These are phyloP conservation scores for Diversispora eburnea DNA, from an alignment of 192 early-diverging fungal species.

Conservation along the genomic window DNA sequence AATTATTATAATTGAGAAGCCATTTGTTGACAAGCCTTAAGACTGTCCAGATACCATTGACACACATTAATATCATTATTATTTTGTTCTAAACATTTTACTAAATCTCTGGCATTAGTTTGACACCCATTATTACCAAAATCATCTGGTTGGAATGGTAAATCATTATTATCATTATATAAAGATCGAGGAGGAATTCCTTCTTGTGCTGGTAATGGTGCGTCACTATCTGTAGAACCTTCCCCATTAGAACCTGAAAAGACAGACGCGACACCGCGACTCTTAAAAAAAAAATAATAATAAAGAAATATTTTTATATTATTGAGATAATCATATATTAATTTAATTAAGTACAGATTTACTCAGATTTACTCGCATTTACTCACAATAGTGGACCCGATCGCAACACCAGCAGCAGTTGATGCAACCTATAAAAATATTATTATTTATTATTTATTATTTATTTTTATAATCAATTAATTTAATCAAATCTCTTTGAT, in stretches of 20 bases:
- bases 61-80: slow-evolving; percentile 76
- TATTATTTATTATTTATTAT: background rate
- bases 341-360: background rate
- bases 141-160: slow-evolving; percentile 29
- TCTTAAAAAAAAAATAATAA: background rate
- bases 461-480: too few relatives aligned
- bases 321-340: background rate
- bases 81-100: slow-evolving; percentile 80
- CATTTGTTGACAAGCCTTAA: slow-evolving; percentile 82
- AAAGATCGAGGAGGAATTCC: slow-evolving; percentile 4
- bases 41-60: slow-evolving; percentile 87
- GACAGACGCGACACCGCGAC: slow-evolving; percentile 40
- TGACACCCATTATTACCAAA: slow-evolving; percentile 50
- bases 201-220: background rate
- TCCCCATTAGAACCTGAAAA: slow-evolving; percentile 44
- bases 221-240: slow-evolving; percentile 28
- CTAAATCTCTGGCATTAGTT: slow-evolving; percentile 79
- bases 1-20: slow-evolving; percentile 41
- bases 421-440: slow-evolving; percentile 69
- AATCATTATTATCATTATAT: background rate
- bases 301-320: background rate
- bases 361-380: slow-evolving; percentile 27
- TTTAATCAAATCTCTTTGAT: too few relatives aligned
- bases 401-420: slow-evolving; percentile 89
- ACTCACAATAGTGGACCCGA: slow-evolving; percentile 79